Percentiles rank a stretch among this genome's conserved stretches.
phyloP scores from a whole-genome alignment of 768 basidiomycete species.

The Amanita molliuscula region DNA sequence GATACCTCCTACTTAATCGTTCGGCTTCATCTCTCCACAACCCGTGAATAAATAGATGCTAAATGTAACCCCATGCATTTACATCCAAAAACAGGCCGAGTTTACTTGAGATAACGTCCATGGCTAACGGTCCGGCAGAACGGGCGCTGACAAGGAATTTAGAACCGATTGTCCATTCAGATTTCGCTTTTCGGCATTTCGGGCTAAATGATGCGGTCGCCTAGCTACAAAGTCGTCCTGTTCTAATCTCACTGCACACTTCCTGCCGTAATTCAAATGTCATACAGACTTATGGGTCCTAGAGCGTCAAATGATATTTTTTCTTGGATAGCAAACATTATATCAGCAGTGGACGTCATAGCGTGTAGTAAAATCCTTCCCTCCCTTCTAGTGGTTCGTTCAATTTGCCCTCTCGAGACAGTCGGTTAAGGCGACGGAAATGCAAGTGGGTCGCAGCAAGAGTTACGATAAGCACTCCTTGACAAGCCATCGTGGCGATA shows the following conservation, averaged over 20 bases:
- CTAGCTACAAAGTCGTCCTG: too few species aligned
- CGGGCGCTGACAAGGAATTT: neutral
- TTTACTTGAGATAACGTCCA: too few species aligned
- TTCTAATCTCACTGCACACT: too few species aligned
- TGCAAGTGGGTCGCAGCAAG: conserved; percentile 23
- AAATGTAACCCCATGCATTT: neutral
- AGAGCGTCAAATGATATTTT: too few species aligned
- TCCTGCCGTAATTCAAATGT: neutral
- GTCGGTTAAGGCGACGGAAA: conserved; percentile 26
- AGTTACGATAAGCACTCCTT: conserved; percentile 25
- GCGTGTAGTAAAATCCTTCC: conserved; percentile 27
- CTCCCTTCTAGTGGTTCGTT: conserved; percentile 23
- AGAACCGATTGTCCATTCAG: too few species aligned
- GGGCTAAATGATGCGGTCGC: neutral
- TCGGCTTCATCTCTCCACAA: neutral
- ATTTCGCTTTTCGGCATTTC: neutral
- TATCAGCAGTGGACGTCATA: conserved; percentile 10
- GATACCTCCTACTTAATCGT: neutral
- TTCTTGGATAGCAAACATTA: too few species aligned
- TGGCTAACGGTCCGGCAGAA: too few species aligned
- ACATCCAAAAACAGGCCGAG: neutral
- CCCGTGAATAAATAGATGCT: neutral
- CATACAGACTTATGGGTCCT: too few species aligned
- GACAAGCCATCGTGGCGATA: conserved; percentile 28
- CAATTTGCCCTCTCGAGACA: conserved; percentile 22